These are phyloP conservation scores for Novymonas esmeraldas DNA, from an alignment of 208 protist genomes.

Conservation along the genomic window DNA sequence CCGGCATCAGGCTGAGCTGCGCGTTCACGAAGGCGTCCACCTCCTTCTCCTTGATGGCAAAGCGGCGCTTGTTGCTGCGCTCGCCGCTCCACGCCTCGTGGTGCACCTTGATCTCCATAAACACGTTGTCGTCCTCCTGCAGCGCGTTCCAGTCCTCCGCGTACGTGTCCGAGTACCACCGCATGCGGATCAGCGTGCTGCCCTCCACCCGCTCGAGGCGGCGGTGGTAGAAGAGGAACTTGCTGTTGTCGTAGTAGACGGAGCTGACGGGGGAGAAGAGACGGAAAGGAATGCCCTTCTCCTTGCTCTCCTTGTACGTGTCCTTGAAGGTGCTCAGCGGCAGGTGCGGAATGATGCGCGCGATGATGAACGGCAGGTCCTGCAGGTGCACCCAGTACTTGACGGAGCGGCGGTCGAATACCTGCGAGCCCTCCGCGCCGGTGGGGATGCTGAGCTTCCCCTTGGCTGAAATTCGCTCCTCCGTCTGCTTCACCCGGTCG, in stretches of 20 bases:
- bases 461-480: slow-evolving; percentile 69
- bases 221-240: slow-evolving; percentile 87
- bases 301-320: slow-evolving; percentile 73
- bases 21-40: slow-evolving; percentile 77
- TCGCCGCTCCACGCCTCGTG: slow-evolving; percentile 90
- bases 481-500: slow-evolving; percentile 68
- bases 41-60: slow-evolving; percentile 83
- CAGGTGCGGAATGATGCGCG: slow-evolving; percentile 87
- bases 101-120: slow-evolving; percentile 92
- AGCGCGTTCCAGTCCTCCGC: slow-evolving; percentile 77
- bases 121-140: slow-evolving; percentile 64
- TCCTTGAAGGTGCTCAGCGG: slow-evolving; percentile 88
- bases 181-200: slow-evolving; percentile 88
- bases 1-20: slow-evolving; percentile 66
- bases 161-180: slow-evolving; percentile 87
- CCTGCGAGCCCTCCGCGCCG: slow-evolving; percentile 79
- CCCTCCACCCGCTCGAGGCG: slow-evolving; percentile 85
- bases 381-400: slow-evolving; percentile 92
- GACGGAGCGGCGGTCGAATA: slow-evolving; percentile 86
- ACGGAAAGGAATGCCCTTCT: slow-evolving; percentile 56
- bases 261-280: slow-evolving; percentile 83
- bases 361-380: slow-evolving; percentile 88
- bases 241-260: slow-evolving; percentile 90
- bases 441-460: slow-evolving; percentile 50
- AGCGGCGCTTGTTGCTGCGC: slow-evolving; percentile 87